Evolutionary conservation across 2,329 filamentous ascomycete species (phyloP).

Genomic region (Fusarium bactridioides): DNA sequence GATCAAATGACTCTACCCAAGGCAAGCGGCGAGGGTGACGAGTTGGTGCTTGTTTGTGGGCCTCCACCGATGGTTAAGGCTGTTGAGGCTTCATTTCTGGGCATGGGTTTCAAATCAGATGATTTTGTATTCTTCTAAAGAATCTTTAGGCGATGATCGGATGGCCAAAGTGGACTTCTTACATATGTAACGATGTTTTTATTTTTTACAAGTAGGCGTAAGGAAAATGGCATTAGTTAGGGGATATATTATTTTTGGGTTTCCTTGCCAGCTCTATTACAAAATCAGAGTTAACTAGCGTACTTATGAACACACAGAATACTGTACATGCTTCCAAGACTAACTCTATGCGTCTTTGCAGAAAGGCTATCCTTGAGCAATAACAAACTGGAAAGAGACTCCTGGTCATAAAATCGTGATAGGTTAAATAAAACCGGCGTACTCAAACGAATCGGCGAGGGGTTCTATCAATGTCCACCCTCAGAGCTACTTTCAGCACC

Average conservation of each 20-base stretch:
- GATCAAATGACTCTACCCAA: slow-evolving; percentile 59
- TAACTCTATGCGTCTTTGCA: neutral
- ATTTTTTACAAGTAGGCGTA: neutral
- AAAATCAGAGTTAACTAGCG: neutral
- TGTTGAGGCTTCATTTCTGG: slow-evolving; percentile 59
- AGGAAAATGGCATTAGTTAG: neutral
- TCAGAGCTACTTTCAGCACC: slow-evolving; percentile 4
- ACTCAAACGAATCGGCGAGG: neutral
- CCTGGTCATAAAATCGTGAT: slow-evolving; percentile 17
- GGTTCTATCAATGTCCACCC: slow-evolving; percentile 16
- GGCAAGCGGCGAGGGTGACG: slow-evolving; percentile 51
- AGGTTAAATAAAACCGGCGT: neutral
- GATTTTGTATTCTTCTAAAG: slow-evolving; percentile 42
- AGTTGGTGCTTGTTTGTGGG: slow-evolving; percentile 81
- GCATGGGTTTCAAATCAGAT: slow-evolving; percentile 67
- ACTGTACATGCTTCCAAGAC: neutral
- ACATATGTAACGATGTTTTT: neutral
- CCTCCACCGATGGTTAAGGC: slow-evolving; percentile 77
- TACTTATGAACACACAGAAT: neutral
- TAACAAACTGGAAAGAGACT: neutral
- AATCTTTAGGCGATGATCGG: neutral
- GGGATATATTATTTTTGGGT: neutral
- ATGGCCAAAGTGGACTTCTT: neutral
- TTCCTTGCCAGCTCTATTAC: neutral
- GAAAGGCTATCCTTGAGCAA: neutral